phyloP scores from a whole-genome alignment of 2,329 filamentous ascomycete genomes.

The Dryadomyces quercivorus region DNA sequence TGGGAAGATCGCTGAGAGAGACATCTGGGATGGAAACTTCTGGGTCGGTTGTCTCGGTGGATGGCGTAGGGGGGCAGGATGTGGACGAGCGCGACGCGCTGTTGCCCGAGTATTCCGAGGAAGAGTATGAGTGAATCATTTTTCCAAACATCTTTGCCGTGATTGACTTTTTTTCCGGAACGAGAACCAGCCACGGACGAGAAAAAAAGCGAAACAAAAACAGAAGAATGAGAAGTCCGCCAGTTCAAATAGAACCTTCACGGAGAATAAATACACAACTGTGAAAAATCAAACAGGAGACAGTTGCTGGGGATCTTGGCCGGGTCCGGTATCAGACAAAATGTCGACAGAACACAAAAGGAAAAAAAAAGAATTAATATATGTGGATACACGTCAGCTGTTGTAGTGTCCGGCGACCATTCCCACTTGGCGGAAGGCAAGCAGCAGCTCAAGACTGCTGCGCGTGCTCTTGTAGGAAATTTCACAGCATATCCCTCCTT shows the following conservation, averaged over 20 bases:
- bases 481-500: not conserved
- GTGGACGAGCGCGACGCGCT: not conserved
- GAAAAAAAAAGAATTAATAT: not conserved
- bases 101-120: conserved; percentile 4
- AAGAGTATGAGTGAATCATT: not conserved
- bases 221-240: not conserved
- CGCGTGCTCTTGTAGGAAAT: not conserved
- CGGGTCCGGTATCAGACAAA: not conserved
- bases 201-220: not conserved
- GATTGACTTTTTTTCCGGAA: not conserved
- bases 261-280: not conserved
- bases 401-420: not conserved
- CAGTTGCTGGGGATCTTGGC: not conserved
- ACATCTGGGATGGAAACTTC: not conserved
- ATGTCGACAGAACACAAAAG: not conserved
- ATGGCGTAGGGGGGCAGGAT: not conserved
- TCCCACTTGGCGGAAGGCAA: not conserved
- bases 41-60: not conserved
- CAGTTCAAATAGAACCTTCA: not conserved
- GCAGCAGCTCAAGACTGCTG: not conserved
- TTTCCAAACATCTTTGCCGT: not conserved
- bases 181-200: not conserved
- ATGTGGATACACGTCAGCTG: not conserved
- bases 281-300: not conserved
- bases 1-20: not conserved